These are phyloP conservation scores for Aspergillus pseudotamarii DNA, from an alignment of 2,329 filamentous ascomycete species.

Conservation along the genomic window DNA sequence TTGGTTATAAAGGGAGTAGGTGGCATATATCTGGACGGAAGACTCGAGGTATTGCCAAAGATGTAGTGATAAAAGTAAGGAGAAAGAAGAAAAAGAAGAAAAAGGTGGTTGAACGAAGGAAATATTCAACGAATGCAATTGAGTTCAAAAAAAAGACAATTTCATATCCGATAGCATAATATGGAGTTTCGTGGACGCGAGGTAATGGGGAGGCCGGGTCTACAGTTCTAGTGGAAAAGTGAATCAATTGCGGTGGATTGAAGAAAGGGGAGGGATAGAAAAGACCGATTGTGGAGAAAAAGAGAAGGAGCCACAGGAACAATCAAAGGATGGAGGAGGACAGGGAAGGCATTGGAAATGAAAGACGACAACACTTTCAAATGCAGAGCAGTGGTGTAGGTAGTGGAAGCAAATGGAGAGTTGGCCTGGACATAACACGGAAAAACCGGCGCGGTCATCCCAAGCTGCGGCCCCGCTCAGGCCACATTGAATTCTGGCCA, in stretches of 20 bases:
- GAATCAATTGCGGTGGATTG: neutral
- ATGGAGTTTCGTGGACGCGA: conserved; percentile 9
- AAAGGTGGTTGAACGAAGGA: conserved; percentile 13
- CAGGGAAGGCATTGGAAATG: neutral
- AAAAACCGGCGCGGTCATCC: conserved; percentile 19
- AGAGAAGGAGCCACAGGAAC: conserved; percentile 15
- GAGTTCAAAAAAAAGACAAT: conserved; percentile 9
- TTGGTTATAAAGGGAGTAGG: neutral
- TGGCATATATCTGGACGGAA: neutral
- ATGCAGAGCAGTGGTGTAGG: neutral
- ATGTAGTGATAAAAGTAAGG: conserved; percentile 13
- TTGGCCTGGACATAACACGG: conserved; percentile 27
- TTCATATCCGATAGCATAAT: conserved; percentile 18
- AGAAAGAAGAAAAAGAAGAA: conserved; percentile 10
- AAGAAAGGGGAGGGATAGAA: neutral
- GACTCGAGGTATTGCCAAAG: neutral
- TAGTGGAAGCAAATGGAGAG: conserved; percentile 21
- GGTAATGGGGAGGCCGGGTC: neutral
- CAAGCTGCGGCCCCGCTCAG: conserved; percentile 18
- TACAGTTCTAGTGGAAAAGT: neutral
- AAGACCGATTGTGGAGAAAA: neutral
- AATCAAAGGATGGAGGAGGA: conserved; percentile 6
- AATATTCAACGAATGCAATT: conserved; percentile 8
- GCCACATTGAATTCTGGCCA: conserved; percentile 5
- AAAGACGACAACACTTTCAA: conserved; percentile 1